These are phyloP conservation scores for Solanum chacoense DNA, from an alignment of 305 asterid species.

Conservation along the genomic window DNA sequence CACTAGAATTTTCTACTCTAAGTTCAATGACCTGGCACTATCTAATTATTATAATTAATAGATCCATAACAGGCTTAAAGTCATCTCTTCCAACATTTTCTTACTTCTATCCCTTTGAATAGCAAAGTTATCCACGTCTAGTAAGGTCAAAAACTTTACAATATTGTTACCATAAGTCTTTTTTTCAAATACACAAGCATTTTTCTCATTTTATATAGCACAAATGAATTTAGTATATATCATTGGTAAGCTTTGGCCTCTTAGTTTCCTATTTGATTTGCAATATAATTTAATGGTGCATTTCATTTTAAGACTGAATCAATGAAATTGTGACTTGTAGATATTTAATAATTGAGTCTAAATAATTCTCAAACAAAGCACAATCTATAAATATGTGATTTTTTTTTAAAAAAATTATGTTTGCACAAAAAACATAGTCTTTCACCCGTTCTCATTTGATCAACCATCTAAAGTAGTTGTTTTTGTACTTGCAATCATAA, in stretches of 20 bases:
- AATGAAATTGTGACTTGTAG: neutral
- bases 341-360: no score
- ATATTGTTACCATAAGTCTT: no score
- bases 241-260: neutral
- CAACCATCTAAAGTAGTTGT: neutral
- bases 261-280: no score
- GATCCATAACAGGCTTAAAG: accelerated
- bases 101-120: neutral
- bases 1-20: neutral
- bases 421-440: no score
- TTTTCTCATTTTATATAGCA: neutral
- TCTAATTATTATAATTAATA: no score
- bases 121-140: neutral
- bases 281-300: no score
- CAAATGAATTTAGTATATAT: no score
- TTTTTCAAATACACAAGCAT: no score
- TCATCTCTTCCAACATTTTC: neutral
- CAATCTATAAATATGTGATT: no score
- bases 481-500: neutral
- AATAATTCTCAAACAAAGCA: neutral
- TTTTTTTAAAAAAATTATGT: no score
- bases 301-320: neutral
- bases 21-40: accelerated
- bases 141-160: no score
- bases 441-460: neutral